Evolutionary conservation across 1,284 basidiomycete species (phyloP).

Genomic region (Nidula niveotomentosa): DNA sequence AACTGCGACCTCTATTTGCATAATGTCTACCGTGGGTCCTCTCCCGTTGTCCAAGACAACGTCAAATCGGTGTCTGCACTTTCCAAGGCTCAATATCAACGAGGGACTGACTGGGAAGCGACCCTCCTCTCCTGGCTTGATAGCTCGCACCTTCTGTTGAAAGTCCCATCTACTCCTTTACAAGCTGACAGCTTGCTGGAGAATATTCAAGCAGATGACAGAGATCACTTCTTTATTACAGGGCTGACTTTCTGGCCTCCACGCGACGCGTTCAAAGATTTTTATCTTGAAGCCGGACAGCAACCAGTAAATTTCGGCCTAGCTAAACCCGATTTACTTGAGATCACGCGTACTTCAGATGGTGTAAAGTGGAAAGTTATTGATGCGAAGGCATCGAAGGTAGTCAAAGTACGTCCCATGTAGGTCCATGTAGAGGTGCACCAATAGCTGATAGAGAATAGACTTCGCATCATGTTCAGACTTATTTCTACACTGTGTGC

Average conservation of each 20-base stretch:
- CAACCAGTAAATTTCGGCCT: constrained; percentile 41
- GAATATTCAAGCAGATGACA: constrained; percentile 39
- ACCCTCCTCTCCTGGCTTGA: constrained; percentile 47
- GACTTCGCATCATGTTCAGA: constrained; percentile 52
- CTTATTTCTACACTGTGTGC: constrained; percentile 48
- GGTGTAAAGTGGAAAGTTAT: constrained; percentile 50
- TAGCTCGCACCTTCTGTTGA: constrained; percentile 35
- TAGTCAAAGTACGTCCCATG: constrained; percentile 32
- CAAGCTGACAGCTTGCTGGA: constrained; percentile 31
- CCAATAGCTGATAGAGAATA: constrained; percentile 13
- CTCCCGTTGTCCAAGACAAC: background rate
- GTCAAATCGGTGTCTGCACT: constrained; percentile 23
- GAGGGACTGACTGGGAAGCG: constrained; percentile 51
- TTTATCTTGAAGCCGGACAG: constrained; percentile 27
- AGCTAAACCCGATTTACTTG: constrained; percentile 47
- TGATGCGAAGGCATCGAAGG: constrained; percentile 46
- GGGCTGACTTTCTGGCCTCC: constrained; percentile 43
- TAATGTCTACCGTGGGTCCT: constrained; percentile 32
- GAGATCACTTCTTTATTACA: constrained; percentile 48
- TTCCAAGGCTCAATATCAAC: constrained; percentile 35
- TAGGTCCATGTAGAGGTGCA: background rate
- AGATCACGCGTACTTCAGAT: constrained; percentile 34
- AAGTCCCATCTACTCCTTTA: constrained; percentile 32
- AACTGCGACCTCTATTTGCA: constrained; percentile 48
- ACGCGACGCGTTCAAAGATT: constrained; percentile 23